phyloP scores from a whole-genome alignment of 179 eudicot genomes.

The Nepenthes alata region DNA sequence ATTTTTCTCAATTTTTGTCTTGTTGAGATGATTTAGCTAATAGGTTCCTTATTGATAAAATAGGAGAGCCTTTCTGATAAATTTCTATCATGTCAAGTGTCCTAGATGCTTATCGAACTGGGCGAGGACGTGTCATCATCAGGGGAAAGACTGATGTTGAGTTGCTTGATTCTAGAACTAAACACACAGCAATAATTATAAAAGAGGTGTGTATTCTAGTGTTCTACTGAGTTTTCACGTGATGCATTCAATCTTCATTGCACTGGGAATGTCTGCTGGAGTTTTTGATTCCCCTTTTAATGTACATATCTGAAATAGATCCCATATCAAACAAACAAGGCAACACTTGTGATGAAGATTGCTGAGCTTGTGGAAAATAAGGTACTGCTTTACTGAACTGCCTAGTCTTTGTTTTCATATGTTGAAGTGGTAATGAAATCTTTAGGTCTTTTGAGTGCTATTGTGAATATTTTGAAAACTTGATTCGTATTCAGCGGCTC shows the following conservation, averaged over 20 bases:
- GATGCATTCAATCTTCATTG: background rate
- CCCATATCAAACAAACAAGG: slow-evolving; percentile 94
- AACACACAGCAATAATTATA: slow-evolving; percentile 69
- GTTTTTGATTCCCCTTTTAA: background rate
- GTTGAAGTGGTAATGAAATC: background rate
- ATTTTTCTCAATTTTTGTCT: no score
- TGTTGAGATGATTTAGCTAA: background rate
- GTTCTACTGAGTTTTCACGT: background rate
- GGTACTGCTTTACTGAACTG: slow-evolving; percentile 28
- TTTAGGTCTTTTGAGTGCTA: no score
- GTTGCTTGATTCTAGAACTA: slow-evolving; percentile 61
- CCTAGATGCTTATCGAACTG: slow-evolving; percentile 87
- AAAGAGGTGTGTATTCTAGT: slow-evolving; percentile 52
- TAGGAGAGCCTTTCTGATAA: slow-evolving; percentile 8
- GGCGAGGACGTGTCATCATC: slow-evolving; percentile 76
- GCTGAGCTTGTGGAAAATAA: slow-evolving; percentile 86
- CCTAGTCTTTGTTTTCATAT: background rate
- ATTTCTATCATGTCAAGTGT: slow-evolving; percentile 35
- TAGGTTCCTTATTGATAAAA: background rate
- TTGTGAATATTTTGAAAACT: no score
- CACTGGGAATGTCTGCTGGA: background rate
- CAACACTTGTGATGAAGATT: slow-evolving; percentile 81
- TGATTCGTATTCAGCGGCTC: no score
- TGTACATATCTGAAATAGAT: slow-evolving; percentile 35
- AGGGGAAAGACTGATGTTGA: slow-evolving; percentile 93